A percentile compares a stretch with the other conserved stretches of the same genome.
Evolutionary conservation across 352 stramenopile species (phyloP).

Genomic region (Phytophthora sansomeana): DNA sequence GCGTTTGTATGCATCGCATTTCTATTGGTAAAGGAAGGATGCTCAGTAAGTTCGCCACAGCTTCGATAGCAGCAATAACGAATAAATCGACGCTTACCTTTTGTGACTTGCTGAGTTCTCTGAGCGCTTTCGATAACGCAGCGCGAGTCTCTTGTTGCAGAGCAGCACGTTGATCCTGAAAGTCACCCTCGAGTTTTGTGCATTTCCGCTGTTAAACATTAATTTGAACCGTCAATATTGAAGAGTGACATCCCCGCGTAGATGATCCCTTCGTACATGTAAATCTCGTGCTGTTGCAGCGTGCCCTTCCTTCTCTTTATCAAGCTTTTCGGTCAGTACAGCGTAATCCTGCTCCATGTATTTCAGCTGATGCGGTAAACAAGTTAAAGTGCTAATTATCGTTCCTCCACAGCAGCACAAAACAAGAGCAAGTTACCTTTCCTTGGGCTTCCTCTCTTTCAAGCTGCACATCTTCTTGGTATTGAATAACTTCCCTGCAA

Average conservation of each 20-base stretch:
- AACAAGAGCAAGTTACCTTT: constrained; percentile 53
- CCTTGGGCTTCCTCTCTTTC: constrained; percentile 70
- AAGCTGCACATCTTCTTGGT: constrained; percentile 74
- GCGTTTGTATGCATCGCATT: constrained; percentile 83
- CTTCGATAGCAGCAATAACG: neutral
- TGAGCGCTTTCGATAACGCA: constrained; percentile 64
- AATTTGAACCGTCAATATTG: neutral
- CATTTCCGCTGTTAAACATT: constrained; percentile 51
- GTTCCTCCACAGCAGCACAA: neutral
- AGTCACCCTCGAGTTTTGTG: constrained; percentile 49
- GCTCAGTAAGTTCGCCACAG: neutral
- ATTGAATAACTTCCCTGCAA: constrained; percentile 62
- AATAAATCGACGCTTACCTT: constrained; percentile 46
- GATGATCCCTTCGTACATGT: constrained; percentile 40
- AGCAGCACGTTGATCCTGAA: constrained; percentile 37
- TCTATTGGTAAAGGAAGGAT: constrained; percentile 37
- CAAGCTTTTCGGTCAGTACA: constrained; percentile 57
- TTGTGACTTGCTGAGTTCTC: constrained; percentile 68
- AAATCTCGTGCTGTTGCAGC: constrained; percentile 45
- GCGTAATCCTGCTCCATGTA: constrained; percentile 75
- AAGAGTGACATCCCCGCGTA: neutral
- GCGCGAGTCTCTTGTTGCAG: constrained; percentile 65
- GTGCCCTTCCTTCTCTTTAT: constrained; percentile 71
- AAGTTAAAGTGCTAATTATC: neutral
- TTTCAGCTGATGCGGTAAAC: constrained; percentile 48